A percentile compares a stretch with the other conserved stretches of the same genome.
Evolutionary conservation across 306 rosid genomes (phyloP).

Genomic region (Rosa persica): DNA sequence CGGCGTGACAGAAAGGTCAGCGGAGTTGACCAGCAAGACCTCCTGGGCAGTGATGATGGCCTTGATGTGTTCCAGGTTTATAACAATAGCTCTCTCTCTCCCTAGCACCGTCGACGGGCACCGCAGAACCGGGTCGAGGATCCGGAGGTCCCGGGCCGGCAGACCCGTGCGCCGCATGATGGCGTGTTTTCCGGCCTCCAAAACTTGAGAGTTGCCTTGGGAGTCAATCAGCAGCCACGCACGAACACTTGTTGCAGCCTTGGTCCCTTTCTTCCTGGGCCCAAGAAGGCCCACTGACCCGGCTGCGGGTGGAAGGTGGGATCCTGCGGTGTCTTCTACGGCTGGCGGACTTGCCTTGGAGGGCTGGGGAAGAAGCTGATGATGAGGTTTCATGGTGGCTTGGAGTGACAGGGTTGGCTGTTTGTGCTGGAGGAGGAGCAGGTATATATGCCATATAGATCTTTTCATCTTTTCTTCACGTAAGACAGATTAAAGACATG

Average conservation of each 20-base stretch:
- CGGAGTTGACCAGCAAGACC: slow-evolving; percentile 74
- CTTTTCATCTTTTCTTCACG: no score
- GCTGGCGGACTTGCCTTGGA: neutral
- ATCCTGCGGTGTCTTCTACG: neutral
- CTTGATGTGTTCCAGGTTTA: slow-evolving; percentile 85
- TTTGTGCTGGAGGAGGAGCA: no score
- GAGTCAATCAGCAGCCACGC: slow-evolving; percentile 56
- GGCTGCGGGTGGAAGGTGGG: neutral
- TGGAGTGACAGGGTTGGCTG: no score
- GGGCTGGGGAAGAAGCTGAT: neutral
- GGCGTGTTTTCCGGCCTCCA: slow-evolving; percentile 84
- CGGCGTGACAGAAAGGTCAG: slow-evolving; percentile 87
- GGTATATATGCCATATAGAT: no score
- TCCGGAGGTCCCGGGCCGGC: slow-evolving; percentile 89
- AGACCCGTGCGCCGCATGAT: slow-evolving; percentile 90
- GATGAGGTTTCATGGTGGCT: neutral
- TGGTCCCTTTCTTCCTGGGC: slow-evolving; percentile 60
- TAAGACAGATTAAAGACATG: no score
- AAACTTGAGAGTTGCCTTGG: slow-evolving; percentile 57
- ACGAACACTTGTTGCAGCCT: slow-evolving; percentile 51
- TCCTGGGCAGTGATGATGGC: slow-evolving; percentile 89
- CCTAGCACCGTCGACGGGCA: slow-evolving; percentile 66
- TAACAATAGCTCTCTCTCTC: slow-evolving; percentile 80
- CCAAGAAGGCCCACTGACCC: neutral
- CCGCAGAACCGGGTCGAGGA: slow-evolving; percentile 70